These are phyloP conservation scores for Boletus eberwhitei DNA, from an alignment of 768 basidiomycete genomes.

Conservation along the genomic window DNA sequence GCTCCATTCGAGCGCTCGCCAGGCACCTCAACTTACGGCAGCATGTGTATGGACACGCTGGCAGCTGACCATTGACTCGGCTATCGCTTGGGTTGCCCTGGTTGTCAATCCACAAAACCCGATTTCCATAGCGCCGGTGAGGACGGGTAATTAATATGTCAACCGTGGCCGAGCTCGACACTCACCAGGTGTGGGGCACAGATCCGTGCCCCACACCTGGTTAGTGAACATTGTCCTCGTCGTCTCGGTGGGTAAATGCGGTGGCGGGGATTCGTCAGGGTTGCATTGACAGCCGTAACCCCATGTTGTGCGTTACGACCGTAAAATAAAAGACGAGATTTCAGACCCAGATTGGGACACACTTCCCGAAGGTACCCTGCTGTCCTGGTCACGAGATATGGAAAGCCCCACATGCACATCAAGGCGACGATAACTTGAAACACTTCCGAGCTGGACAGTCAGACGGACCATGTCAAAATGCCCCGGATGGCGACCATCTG, in stretches of 20 bases:
- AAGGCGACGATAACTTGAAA: constrained; percentile 1
- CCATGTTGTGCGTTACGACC: no score
- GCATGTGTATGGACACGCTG: neutral
- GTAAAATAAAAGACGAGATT: no score
- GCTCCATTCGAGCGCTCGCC: constrained; percentile 4
- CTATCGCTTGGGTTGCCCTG: neutral
- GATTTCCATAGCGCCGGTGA: neutral
- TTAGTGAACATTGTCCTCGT: neutral
- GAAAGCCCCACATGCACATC: neutral
- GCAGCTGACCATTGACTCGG: constrained; percentile 5
- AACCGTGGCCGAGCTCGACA: neutral
- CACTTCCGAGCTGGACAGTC: neutral
- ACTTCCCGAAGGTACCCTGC: neutral
- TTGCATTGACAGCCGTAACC: neutral
- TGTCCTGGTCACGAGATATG: neutral
- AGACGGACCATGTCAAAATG: neutral
- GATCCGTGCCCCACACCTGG: no score
- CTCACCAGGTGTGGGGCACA: no score
- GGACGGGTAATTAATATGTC: neutral
- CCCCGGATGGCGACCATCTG: neutral
- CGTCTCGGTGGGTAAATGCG: neutral
- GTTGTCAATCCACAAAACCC: neutral
- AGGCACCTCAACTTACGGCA: constrained; percentile 24
- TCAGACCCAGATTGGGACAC: neutral
- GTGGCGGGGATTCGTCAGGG: neutral